phyloP scores from a whole-genome alignment of 345 rosid genomes.

The Pistacia vera region DNA sequence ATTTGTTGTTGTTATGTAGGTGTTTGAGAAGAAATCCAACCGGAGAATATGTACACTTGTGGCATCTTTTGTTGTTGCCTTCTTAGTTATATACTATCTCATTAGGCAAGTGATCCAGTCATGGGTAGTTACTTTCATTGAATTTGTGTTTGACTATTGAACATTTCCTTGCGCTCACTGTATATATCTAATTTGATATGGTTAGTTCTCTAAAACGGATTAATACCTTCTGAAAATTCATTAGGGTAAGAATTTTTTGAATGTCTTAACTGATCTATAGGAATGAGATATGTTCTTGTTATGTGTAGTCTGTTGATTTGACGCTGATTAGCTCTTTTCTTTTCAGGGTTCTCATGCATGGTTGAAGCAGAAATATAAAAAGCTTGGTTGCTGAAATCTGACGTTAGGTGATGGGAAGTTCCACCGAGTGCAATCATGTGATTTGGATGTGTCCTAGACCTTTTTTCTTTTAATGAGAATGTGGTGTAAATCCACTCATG shows the following conservation, averaged over 20 bases:
- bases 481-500: not conserved
- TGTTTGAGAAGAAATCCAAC: constrained; percentile 81
- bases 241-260: not conserved
- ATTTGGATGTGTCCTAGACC: not conserved
- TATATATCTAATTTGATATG: not conserved
- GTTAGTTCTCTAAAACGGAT: not conserved
- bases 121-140: not conserved
- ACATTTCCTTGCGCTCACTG: not conserved
- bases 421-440: not conserved
- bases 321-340: constrained; percentile 9
- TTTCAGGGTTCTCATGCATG: constrained; percentile 33
- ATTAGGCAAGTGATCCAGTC: constrained; percentile 47
- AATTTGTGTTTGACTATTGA: not conserved
- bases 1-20: constrained; percentile 45
- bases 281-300: not conserved
- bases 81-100: constrained; percentile 60
- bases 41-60: constrained; percentile 64
- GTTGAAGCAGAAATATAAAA: constrained; percentile 10
- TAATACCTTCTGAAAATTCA: not conserved
- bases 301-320: not conserved
- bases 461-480: not conserved
- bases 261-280: not conserved
- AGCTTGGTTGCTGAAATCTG: not conserved
- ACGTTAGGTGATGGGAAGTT: constrained; percentile 1
- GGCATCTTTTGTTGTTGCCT: constrained; percentile 55